Conservation (phyloP, 805 yeast genomes). For the Nakazawaea ambrosiae region DNA sequence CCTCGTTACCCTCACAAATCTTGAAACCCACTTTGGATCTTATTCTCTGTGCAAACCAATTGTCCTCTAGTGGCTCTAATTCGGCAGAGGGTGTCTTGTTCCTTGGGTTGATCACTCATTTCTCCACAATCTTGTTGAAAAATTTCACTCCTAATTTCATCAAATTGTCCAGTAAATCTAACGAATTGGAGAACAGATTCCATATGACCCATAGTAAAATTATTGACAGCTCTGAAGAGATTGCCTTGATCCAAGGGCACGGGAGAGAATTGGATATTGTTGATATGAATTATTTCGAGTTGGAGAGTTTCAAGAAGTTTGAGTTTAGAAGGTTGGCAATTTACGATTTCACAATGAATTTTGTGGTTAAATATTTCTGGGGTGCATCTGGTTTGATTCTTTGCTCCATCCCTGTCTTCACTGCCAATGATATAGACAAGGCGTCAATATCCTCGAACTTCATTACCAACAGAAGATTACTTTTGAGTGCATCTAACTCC, state of each 20-base stretch:
- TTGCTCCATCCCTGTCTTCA: conserved; percentile 85
- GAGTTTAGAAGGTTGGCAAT: conserved; percentile 66
- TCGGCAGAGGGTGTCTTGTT: conserved; percentile 74
- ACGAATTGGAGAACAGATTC: conserved; percentile 78
- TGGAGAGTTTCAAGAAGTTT: conserved; percentile 69
- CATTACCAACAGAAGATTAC: conserved; percentile 78
- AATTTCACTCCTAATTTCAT: conserved; percentile 89
- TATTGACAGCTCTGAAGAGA: conserved; percentile 75
- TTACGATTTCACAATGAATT: conserved; percentile 81
- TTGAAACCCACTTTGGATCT: conserved; percentile 80
- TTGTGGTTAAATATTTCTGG: conserved; percentile 87
- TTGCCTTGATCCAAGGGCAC: conserved; percentile 81
- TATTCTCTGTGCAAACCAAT: conserved; percentile 70
- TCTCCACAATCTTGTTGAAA: conserved; percentile 66
- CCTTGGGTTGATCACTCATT: conserved; percentile 72
- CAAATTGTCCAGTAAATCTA: conserved; percentile 64
- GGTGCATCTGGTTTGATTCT: conserved; percentile 90
- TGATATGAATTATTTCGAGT: conserved; percentile 74
- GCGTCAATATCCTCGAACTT: conserved; percentile 64
- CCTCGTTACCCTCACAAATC: conserved; percentile 74
- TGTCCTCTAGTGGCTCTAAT: conserved; percentile 57
- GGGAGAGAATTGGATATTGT: conserved; percentile 67
- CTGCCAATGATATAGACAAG: conserved; percentile 20
- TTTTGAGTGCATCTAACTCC: conserved; percentile 80
- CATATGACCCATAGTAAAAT: conserved; percentile 78